Evolutionary conservation across 1,284 basidiomycete species (phyloP).

Genomic region (Moesziomyces aphidis): DNA sequence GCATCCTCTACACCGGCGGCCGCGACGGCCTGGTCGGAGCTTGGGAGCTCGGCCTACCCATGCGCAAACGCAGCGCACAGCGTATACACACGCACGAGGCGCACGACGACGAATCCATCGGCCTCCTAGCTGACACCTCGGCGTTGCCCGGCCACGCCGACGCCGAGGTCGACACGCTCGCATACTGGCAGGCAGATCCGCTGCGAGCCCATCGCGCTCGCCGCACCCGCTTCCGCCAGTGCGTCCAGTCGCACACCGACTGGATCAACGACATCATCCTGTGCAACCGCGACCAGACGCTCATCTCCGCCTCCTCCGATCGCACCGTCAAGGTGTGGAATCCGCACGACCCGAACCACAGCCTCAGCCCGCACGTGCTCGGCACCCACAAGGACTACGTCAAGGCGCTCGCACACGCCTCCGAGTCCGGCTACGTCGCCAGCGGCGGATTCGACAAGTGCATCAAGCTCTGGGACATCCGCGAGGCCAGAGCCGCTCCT

Average conservation of each 20-base stretch:
- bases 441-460: slow-evolving; percentile 94
- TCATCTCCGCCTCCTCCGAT: slow-evolving; percentile 94
- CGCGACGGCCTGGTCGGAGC: slow-evolving; percentile 90
- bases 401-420: slow-evolving; percentile 73
- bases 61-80: slow-evolving; percentile 68
- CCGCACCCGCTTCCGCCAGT: slow-evolving; percentile 50
- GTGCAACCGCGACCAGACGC: slow-evolving; percentile 92
- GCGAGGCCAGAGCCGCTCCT: slow-evolving; percentile 55
- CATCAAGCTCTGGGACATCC: slow-evolving; percentile 85
- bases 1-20: slow-evolving; percentile 92
- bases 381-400: slow-evolving; percentile 95
- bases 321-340: slow-evolving; percentile 94
- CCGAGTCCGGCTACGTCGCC: slow-evolving; percentile 70
- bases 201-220: slow-evolving; percentile 26
- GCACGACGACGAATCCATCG: slow-evolving; percentile 20
- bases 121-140: slow-evolving; percentile 29
- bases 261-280: slow-evolving; percentile 97
- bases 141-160: slow-evolving; percentile 8
- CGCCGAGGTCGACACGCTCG: slow-evolving; percentile 13
- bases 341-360: slow-evolving; percentile 77
- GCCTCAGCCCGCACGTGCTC: slow-evolving; percentile 76
- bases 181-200: slow-evolving; percentile 49
- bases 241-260: slow-evolving; percentile 73
- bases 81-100: slow-evolving; percentile 8
- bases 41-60: slow-evolving; percentile 86